phyloP scores from a whole-genome alignment of 164 flowering plant genomes.

The Saururus chinensis region DNA sequence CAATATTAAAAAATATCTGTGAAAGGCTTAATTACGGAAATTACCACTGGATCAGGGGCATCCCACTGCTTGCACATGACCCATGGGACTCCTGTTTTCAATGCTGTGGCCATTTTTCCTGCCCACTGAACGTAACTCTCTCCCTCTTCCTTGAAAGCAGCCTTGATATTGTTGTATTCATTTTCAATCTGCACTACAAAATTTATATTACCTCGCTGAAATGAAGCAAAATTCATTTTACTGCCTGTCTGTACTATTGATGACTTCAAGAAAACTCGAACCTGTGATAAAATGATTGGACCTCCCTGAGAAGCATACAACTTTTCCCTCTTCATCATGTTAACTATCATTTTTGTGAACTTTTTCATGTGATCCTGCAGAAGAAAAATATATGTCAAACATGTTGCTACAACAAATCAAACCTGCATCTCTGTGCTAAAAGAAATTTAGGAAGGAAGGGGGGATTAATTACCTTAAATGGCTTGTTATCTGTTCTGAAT shows the following conservation, averaged over 20 bases:
- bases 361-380: constrained; percentile 42
- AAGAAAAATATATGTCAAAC: constrained; percentile 19
- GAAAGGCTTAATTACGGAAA: not conserved
- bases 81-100: constrained; percentile 78
- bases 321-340: constrained; percentile 36
- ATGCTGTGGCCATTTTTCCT: constrained; percentile 47
- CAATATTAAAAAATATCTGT: no score
- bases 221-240: not conserved
- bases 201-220: not conserved
- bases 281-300: constrained; percentile 49
- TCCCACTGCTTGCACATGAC: constrained; percentile 94
- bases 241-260: no score
- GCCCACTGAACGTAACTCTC: constrained; percentile 75
- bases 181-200: constrained; percentile 61
- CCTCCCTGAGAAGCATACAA: constrained; percentile 53
- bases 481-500: constrained; percentile 52
- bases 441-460: no score
- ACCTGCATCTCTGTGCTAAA: no score
- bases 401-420: no score
- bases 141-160: constrained; percentile 44
- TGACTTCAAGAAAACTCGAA: not conserved
- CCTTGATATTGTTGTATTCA: constrained; percentile 64
- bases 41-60: constrained; percentile 82
- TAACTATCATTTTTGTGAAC: constrained; percentile 26
- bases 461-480: constrained; percentile 21